Percentiles rank a stretch among this genome's conserved stretches.
These are phyloP conservation scores for Wallacemonas sp. DNA, from an alignment of 208 protist species.

Conservation along the genomic window DNA sequence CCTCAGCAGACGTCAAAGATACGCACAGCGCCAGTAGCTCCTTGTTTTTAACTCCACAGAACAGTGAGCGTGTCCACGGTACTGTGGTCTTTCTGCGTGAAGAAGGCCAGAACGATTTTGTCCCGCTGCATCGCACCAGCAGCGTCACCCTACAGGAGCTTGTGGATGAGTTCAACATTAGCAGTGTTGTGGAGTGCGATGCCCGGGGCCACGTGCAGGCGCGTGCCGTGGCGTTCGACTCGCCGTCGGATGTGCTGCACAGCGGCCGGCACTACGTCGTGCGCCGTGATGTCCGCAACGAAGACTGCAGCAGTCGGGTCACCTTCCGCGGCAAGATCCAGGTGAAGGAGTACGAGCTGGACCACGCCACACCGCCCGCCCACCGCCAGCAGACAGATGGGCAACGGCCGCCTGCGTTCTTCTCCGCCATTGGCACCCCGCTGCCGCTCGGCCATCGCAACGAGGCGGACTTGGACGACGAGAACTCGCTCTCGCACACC, in stretches of 20 bases:
- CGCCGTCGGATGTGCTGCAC: conserved; percentile 75
- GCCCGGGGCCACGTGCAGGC: conserved; percentile 56
- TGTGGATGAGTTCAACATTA: conserved; percentile 79
- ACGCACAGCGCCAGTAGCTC: background rate
- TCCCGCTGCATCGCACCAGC: conserved; percentile 47
- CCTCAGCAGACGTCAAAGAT: background rate
- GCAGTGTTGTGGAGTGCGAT: conserved; percentile 85
- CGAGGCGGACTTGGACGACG: background rate
- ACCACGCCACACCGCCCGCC: conserved; percentile 32
- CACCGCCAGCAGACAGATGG: background rate
- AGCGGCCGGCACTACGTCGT: conserved; percentile 81
- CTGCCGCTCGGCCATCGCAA: background rate
- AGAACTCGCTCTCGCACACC: conserved; percentile 10
- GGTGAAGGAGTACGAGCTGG: conserved; percentile 81
- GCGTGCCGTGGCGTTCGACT: conserved; percentile 79
- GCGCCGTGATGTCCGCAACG: conserved; percentile 48
- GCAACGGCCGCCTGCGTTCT: conserved; percentile 1
- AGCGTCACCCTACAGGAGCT: conserved; percentile 72
- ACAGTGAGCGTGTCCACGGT: conserved; percentile 5
- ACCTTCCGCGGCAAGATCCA: conserved; percentile 79
- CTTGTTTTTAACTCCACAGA: background rate
- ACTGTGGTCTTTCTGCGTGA: conserved; percentile 56
- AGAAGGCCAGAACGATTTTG: conserved; percentile 36
- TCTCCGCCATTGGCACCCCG: conserved; percentile 14
- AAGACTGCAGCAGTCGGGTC: conserved; percentile 46